phyloP scores from a whole-genome alignment of 2,329 filamentous ascomycete genomes.

The Akanthomyces muscarius region DNA sequence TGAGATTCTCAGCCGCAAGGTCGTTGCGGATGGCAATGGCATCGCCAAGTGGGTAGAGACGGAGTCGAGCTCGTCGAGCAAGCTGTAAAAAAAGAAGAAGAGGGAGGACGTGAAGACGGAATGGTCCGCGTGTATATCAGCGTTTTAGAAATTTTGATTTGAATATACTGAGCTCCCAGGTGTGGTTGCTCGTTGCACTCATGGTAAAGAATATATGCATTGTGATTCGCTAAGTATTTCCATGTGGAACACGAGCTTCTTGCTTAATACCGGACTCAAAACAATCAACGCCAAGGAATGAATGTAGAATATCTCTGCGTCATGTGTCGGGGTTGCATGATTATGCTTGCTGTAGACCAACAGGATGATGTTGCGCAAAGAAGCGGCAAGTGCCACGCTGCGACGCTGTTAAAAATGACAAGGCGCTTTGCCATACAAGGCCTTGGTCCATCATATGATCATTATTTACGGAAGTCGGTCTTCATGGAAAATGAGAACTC shows the following conservation, averaged over 20 bases:
- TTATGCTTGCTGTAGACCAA: background rate
- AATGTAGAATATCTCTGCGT: background rate
- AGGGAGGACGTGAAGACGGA: background rate
- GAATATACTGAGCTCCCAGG: conserved; percentile 1
- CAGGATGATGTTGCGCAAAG: background rate
- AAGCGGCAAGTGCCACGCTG: background rate
- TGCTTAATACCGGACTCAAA: too few relatives aligned
- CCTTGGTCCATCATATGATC: background rate
- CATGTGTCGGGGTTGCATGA: background rate
- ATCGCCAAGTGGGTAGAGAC: conserved; percentile 37
- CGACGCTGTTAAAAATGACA: background rate
- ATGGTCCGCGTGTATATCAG: conserved; percentile 17
- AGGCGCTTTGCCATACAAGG: background rate
- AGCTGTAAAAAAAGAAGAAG: conserved; percentile 23
- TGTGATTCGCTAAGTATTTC: too few relatives aligned
- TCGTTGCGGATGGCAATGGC: conserved; percentile 42
- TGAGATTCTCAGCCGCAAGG: conserved; percentile 65
- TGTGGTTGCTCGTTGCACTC: background rate
- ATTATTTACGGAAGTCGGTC: background rate
- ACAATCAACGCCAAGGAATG: too few relatives aligned
- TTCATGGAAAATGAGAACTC: background rate
- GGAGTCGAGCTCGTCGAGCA: conserved; percentile 30
- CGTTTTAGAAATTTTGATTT: background rate
- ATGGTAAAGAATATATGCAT: background rate
- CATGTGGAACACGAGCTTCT: too few relatives aligned